These are phyloP conservation scores for Xylaria scruposa DNA, from an alignment of 495 filamentous ascomycete genomes.

Conservation along the genomic window DNA sequence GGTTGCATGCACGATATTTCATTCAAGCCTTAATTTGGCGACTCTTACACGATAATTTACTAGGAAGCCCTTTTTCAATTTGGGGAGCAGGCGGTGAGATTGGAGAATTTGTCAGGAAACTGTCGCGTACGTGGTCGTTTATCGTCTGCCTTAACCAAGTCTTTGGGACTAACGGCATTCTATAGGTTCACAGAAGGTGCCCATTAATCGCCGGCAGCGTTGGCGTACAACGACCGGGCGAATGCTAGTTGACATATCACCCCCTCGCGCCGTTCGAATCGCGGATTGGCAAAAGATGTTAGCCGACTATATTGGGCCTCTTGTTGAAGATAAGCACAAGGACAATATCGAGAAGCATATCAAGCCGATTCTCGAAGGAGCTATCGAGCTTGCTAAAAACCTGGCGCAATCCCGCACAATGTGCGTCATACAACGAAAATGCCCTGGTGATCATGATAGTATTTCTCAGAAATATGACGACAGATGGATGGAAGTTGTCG, in stretches of 20 bases:
- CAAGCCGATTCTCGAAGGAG: not conserved
- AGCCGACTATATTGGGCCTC: not conserved
- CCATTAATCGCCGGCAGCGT: not conserved
- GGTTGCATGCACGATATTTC: slow-evolving; percentile 3
- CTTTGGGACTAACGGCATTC: not conserved
- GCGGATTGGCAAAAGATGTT: not conserved
- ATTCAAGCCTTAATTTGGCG: slow-evolving; percentile 12
- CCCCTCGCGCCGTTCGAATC: not conserved
- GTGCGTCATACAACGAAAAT: not conserved
- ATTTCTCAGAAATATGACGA: not conserved
- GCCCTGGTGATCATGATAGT: not conserved
- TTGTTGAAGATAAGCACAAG: not conserved
- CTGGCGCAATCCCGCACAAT: slow-evolving; percentile 8
- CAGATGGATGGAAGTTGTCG: slow-evolving; percentile 20
- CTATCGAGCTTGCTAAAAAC: slow-evolving; percentile 5
- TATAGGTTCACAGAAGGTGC: not conserved
- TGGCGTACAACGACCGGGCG: slow-evolving; percentile 2
- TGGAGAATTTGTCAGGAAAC: not conserved
- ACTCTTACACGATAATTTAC: not conserved
- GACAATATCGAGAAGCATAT: not conserved
- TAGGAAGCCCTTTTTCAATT: not conserved
- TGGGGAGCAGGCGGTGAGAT: not conserved
- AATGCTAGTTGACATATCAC: not conserved
- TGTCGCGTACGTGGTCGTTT: not conserved
- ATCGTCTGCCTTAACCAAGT: not conserved